Conservation (phyloP, 2,329 filamentous ascomycete species). For the Pochonia chlamydosporia region DNA sequence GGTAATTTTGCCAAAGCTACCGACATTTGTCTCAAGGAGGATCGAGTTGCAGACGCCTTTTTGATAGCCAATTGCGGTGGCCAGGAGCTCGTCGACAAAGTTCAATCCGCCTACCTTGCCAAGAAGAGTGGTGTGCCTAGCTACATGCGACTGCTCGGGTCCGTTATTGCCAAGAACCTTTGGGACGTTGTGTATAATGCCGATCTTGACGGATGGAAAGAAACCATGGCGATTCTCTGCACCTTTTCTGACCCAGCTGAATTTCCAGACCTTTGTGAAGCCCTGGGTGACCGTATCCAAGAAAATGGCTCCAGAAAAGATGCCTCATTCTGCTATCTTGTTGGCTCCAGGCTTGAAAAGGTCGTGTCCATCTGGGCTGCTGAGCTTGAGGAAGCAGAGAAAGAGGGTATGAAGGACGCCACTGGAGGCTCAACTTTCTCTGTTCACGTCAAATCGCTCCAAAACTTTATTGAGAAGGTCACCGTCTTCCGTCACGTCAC, state of each 20-base stretch:
- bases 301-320: slow-evolving; percentile 77
- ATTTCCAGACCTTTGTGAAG: slow-evolving; percentile 92
- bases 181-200: slow-evolving; percentile 99
- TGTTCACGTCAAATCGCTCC: slow-evolving; percentile 79
- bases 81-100: slow-evolving; percentile 88
- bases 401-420: slow-evolving; percentile 62
- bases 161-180: slow-evolving; percentile 91
- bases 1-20: slow-evolving; percentile 88
- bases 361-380: slow-evolving; percentile 91
- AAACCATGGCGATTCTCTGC: slow-evolving; percentile 91
- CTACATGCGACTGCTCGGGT: slow-evolving; percentile 84
- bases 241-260: slow-evolving; percentile 89
- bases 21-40: slow-evolving; percentile 80
- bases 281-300: slow-evolving; percentile 82
- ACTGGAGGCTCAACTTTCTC: slow-evolving; percentile 79
- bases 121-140: slow-evolving; percentile 78
- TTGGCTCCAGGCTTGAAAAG: slow-evolving; percentile 95
- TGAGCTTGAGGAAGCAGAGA: slow-evolving; percentile 80
- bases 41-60: slow-evolving; percentile 91
- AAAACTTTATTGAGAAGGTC: slow-evolving; percentile 97
- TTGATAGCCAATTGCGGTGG: slow-evolving; percentile 97
- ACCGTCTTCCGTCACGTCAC: slow-evolving; percentile 93
- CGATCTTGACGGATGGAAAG: slow-evolving; percentile 89
- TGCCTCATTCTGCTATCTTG: slow-evolving; percentile 93
- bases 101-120: slow-evolving; percentile 84